Evolutionary conservation across 345 rosid genomes (phyloP), one percentile per base, ranked within the genome.

Genomic region (Boechera stricta): DNA sequence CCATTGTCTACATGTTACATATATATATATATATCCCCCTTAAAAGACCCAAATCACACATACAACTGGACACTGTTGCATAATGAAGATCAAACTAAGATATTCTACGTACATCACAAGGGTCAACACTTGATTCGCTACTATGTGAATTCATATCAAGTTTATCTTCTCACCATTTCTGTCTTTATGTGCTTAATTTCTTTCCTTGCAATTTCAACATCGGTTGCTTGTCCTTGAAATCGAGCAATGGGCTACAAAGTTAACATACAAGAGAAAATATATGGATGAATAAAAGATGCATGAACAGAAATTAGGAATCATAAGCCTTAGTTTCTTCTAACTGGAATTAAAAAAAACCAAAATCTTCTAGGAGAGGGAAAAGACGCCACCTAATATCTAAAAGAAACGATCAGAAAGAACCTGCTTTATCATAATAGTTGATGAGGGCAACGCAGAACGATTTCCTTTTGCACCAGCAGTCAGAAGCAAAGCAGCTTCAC

Each of bases 221-320:
- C 97, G 47, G 98, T 82, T 80, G 98, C 96, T 81, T 92, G 97
- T 78, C 99, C 98, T 87, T 89, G 96, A 86, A 92, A 89, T 81
- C 96, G 88, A 55, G 88, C 95, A 67, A 95, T 87, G 64, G 98
- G 98, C 98, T 92, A 86, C 79, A 83, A 71, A 81, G 55, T 77
- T 79, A 72, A 21, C n/a, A 64, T 55, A 66, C 35, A 71, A 24
- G n/a, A 24, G 48, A 69, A 65, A 18, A 64, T 15, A 39, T 36
- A 7, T 57, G 18, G 10, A 69, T 71, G 71, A 49, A 53, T 71
- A 79, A 26, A 33, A 52, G 38, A 75, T 16, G 6, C 48, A 71
- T 49, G 71, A 39, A 52, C n/a, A 67, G 32, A 39, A 55, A 13
- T 18, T 6, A 64, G 16, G 31, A 63, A 16, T 68, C 67, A 55